Conservation (phyloP, 805 yeast species). For the Candida koratica region DNA sequence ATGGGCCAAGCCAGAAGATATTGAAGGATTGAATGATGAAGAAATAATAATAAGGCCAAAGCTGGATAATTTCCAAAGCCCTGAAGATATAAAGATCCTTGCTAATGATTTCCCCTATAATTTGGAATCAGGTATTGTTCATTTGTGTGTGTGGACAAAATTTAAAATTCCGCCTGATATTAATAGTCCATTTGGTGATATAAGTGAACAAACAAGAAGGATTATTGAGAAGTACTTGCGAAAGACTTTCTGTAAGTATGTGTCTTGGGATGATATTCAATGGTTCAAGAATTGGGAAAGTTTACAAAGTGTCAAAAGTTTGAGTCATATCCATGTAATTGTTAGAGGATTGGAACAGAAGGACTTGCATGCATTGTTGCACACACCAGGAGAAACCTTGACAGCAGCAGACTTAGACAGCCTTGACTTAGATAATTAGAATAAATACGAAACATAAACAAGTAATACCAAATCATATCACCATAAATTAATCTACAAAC, state of each 20-base stretch:
- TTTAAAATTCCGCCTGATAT: conserved; percentile 51
- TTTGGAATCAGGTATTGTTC: conserved; percentile 48
- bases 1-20: conserved; percentile 43
- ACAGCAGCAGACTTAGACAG: conserved; percentile 12
- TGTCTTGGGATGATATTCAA: conserved; percentile 36
- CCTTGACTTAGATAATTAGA: conserved; percentile 2
- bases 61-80: conserved; percentile 30
- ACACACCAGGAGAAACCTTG: conserved; percentile 16
- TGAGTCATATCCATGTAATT: conserved; percentile 70
- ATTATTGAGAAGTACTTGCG: conserved; percentile 44
- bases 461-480: conserved; percentile 6
- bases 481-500: conserved; percentile 8
- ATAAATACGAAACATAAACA: not conserved
- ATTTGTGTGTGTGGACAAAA: conserved; percentile 68
- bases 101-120: conserved; percentile 66
- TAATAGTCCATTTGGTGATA: conserved; percentile 47
- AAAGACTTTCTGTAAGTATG: conserved; percentile 46
- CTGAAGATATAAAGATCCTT: conserved; percentile 43
- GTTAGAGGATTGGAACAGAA: conserved; percentile 38
- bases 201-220: conserved; percentile 38
- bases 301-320: conserved; percentile 60
- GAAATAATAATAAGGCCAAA: conserved; percentile 15
- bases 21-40: conserved; percentile 18
- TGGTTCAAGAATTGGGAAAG: conserved; percentile 76
- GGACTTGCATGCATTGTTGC: conserved; percentile 17